phyloP scores from a whole-genome alignment of 2,329 filamentous ascomycete species.

The Arthrobotrys sphaeroides region DNA sequence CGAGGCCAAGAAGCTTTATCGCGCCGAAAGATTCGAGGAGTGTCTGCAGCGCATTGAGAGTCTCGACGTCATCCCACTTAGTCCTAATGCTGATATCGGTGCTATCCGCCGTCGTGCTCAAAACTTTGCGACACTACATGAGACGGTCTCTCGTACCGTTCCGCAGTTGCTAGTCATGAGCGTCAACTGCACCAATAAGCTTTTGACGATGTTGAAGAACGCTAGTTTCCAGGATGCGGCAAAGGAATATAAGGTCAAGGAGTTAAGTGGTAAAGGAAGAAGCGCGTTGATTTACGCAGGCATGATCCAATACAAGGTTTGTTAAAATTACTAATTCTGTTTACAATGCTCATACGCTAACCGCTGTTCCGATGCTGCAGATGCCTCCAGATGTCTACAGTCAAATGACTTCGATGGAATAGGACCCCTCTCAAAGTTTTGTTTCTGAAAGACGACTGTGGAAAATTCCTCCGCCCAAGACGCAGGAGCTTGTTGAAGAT shows the following conservation, averaged over 20 bases:
- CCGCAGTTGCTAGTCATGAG: slow-evolving; percentile 94
- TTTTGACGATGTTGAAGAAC: slow-evolving; percentile 75
- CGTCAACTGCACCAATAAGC: slow-evolving; percentile 81
- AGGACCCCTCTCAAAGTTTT: slow-evolving; percentile 5
- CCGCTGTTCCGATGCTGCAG: not conserved
- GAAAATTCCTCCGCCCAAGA: not conserved
- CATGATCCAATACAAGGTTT: slow-evolving; percentile 58
- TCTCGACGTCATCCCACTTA: slow-evolving; percentile 81
- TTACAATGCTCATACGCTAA: slow-evolving; percentile 5
- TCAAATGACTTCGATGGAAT: slow-evolving; percentile 53
- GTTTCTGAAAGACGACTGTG: not conserved
- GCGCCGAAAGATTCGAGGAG: slow-evolving; percentile 68
- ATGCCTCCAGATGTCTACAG: slow-evolving; percentile 53
- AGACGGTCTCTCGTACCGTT: slow-evolving; percentile 85
- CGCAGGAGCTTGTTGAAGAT: no score
- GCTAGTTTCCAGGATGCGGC: slow-evolving; percentile 71
- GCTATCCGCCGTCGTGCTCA: slow-evolving; percentile 81
- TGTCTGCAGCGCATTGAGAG: slow-evolving; percentile 75
- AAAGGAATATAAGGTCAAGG: slow-evolving; percentile 56
- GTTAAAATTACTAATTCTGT: not conserved
- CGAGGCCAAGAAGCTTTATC: slow-evolving; percentile 69
- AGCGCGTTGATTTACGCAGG: slow-evolving; percentile 58
- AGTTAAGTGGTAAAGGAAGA: slow-evolving; percentile 56
- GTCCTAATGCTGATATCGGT: slow-evolving; percentile 77
- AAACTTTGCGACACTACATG: slow-evolving; percentile 79